Evolutionary conservation across 768 basidiomycete species (phyloP).

Genomic region (Pulveroboletus sp.): DNA sequence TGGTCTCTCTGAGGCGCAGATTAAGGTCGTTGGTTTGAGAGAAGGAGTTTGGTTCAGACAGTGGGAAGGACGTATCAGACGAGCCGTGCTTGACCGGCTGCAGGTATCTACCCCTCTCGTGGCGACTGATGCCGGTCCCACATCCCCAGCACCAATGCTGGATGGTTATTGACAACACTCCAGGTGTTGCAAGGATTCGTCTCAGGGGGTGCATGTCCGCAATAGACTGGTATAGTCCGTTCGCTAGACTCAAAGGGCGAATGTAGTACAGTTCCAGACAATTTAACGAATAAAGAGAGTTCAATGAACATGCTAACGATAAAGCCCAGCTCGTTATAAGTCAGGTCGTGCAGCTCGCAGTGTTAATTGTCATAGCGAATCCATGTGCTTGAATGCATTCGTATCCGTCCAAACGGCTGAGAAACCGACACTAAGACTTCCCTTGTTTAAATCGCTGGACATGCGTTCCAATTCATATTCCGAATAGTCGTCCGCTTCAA

Average conservation of each 20-base stretch:
- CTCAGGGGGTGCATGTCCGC: not conserved
- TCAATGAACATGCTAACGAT: not conserved
- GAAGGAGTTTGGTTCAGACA: slow-evolving; percentile 78
- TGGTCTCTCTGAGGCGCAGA: slow-evolving; percentile 27
- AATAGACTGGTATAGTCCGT: slow-evolving; percentile 3
- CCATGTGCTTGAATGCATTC: slow-evolving; percentile 15
- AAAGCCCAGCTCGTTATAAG: not conserved
- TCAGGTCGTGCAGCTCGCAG: not conserved
- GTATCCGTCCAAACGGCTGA: slow-evolving; percentile 30
- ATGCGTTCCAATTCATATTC: slow-evolving; percentile 34
- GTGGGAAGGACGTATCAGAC: slow-evolving; percentile 68
- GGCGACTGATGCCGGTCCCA: slow-evolving; percentile 23
- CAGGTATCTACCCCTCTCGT: slow-evolving; percentile 32
- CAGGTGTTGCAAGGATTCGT: not conserved
- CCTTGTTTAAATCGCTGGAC: slow-evolving; percentile 7
- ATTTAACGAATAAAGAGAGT: slow-evolving; percentile 21
- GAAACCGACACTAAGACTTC: slow-evolving; percentile 16
- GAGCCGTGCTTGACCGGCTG: slow-evolving; percentile 48
- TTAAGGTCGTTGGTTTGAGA: slow-evolving; percentile 49
- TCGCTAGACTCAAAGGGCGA: slow-evolving; percentile 1
- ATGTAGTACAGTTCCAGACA: slow-evolving; percentile 10
- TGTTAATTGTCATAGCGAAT: slow-evolving; percentile 2
- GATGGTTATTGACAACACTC: slow-evolving; percentile 18
- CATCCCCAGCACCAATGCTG: slow-evolving; percentile 17
- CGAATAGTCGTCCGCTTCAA: slow-evolving; percentile 73